A percentile compares a stretch with the other conserved stretches of the same genome.
Evolutionary conservation across 192 early-diverging fungal genomes (phyloP).

Genomic region (Anaeromyces robustus): DNA sequence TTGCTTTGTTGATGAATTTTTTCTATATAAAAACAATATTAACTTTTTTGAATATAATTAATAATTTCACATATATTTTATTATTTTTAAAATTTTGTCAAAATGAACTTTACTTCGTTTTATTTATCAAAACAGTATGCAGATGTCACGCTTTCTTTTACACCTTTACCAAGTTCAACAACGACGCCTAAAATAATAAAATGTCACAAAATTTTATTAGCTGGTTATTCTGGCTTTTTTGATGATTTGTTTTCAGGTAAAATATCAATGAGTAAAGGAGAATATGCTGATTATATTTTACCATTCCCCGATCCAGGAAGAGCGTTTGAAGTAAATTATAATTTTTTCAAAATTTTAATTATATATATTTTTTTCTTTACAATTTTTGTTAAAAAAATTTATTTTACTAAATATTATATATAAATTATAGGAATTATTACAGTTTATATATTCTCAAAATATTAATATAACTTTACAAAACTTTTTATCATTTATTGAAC

Average conservation of each 20-base stretch:
- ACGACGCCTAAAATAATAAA: not conserved
- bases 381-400: too few species aligned
- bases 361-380: not conserved
- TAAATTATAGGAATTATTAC: not conserved
- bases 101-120: not conserved
- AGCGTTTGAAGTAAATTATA: not conserved
- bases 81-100: not conserved
- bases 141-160: not conserved
- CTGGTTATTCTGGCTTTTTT: not conserved
- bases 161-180: not conserved
- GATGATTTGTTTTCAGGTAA: not conserved
- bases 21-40: too few species aligned
- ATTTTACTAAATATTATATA: too few species aligned
- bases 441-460: not conserved
- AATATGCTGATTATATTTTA: not conserved
- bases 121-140: not conserved
- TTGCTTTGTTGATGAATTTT: too few species aligned
- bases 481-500: not conserved
- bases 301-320: not conserved
- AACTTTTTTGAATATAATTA: too few species aligned
- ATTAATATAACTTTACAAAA: not conserved
- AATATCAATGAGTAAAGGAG: not conserved
- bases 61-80: too few species aligned
- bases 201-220: not conserved
- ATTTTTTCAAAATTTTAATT: not conserved